Conservation (phyloP, 768 basidiomycete genomes). For the Termitomyces sp. region DNA sequence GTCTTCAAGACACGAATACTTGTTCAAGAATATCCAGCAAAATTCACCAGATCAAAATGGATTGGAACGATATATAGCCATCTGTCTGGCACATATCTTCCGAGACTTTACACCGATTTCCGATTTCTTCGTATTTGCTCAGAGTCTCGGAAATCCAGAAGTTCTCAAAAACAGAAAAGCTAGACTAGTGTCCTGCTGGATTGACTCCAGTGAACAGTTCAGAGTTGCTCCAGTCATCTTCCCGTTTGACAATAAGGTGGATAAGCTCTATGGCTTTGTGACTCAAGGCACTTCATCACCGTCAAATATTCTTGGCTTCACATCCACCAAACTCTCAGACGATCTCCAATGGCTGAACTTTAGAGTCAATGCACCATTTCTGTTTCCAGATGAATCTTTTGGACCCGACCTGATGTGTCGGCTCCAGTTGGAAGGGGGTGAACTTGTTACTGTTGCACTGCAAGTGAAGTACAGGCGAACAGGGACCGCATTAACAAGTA, state of each 20-base stretch:
- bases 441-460: constrained; percentile 1
- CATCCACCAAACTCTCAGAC: not conserved
- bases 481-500: not conserved
- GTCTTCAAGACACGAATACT: not conserved
- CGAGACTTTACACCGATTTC: not conserved
- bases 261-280: not conserved
- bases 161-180: not conserved
- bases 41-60: not conserved
- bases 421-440: not conserved
- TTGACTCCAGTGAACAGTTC: not conserved
- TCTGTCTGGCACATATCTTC: not conserved
- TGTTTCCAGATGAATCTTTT: not conserved
- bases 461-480: not conserved
- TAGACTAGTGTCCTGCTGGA: constrained; percentile 6
- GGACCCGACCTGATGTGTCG: constrained; percentile 3
- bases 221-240: not conserved
- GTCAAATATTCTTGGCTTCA: not conserved
- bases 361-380: constrained; percentile 1
- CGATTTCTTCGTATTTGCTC: not conserved
- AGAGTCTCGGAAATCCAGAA: not conserved
- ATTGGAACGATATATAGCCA: not conserved
- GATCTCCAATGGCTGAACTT: not conserved
- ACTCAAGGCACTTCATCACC: not conserved
- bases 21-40: not conserved
- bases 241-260: not conserved